These are phyloP conservation scores for Pseudopediastrum boryanum DNA, from an alignment of 139 green algal species.

Conservation along the genomic window DNA sequence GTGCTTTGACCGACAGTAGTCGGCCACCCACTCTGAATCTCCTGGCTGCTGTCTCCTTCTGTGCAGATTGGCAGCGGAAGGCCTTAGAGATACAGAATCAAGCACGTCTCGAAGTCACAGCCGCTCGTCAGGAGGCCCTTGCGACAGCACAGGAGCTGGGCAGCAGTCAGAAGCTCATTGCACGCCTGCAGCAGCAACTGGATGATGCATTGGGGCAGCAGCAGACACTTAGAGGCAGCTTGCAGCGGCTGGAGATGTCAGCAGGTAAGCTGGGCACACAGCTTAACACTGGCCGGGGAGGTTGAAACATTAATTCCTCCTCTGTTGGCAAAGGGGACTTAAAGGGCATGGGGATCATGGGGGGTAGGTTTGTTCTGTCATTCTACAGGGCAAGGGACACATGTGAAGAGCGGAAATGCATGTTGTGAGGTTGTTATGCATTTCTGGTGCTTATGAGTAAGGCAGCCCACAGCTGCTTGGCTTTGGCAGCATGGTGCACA, in stretches of 20 bases:
- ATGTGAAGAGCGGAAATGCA: too few relatives aligned
- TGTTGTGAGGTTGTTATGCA: too few relatives aligned
- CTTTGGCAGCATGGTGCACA: too few relatives aligned
- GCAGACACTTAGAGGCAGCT: background rate
- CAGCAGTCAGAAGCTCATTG: background rate
- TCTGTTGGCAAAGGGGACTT: too few relatives aligned
- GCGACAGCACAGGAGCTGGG: background rate
- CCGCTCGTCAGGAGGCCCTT: background rate
- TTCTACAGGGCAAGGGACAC: too few relatives aligned
- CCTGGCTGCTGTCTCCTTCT: background rate
- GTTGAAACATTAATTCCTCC: too few relatives aligned
- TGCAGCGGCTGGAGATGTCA: background rate
- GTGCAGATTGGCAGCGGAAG: conserved; percentile 5
- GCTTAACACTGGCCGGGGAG: too few relatives aligned
- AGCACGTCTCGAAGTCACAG: background rate
- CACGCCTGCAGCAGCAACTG: background rate
- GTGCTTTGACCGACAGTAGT: background rate
- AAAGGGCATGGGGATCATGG: too few relatives aligned
- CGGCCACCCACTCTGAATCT: too few relatives aligned
- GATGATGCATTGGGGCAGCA: background rate
- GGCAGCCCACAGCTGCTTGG: too few relatives aligned
- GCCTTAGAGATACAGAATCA: background rate
- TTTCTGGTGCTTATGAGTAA: too few relatives aligned
- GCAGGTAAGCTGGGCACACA: background rate
- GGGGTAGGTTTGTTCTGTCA: too few relatives aligned